Conservation (phyloP, 2,329 filamentous ascomycete species). For the Ambrosiella beaveri region DNA sequence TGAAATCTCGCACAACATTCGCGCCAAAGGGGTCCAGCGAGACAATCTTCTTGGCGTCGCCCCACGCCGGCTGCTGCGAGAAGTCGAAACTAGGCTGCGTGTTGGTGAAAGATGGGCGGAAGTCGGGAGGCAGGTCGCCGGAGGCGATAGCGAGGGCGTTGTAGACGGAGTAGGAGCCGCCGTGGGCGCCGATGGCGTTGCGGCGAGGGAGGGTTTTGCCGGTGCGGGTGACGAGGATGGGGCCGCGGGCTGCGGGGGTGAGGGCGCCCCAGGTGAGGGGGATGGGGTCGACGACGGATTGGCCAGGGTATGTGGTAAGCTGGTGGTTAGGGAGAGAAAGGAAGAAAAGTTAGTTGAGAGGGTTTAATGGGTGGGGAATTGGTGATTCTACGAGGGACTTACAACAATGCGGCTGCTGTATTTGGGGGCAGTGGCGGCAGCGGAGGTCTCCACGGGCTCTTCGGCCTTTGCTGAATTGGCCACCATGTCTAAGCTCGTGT, state of each 20-base stretch:
- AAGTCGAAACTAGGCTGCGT: conserved; percentile 84
- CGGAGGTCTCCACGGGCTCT: neutral
- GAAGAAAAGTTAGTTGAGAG: neutral
- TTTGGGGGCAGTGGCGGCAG: neutral
- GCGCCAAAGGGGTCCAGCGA: conserved; percentile 95
- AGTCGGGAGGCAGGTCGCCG: conserved; percentile 63
- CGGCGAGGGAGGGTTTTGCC: conserved; percentile 15
- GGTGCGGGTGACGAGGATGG: conserved; percentile 15
- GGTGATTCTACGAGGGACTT: neutral
- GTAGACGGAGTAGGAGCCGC: conserved; percentile 91
- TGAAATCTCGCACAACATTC: conserved; percentile 18
- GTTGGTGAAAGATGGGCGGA: conserved; percentile 45
- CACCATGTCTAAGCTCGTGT: neutral
- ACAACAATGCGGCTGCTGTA: conserved; percentile 13
- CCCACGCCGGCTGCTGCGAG: conserved; percentile 80
- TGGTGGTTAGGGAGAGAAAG: neutral
- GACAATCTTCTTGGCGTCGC: conserved; percentile 81
- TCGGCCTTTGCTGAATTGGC: conserved; percentile 2
- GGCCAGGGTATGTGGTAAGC: conserved; percentile 17
- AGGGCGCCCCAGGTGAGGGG: conserved; percentile 15
- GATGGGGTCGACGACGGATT: conserved; percentile 16
- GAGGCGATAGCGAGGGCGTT: conserved; percentile 84
- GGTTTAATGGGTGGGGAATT: neutral
- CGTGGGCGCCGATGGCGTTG: conserved; percentile 23
- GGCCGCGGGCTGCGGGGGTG: conserved; percentile 15